Base-by-base conservation (phyloP, 2,329 filamentous ascomycete species). In the Ambrosiella cleistominuta region DNA sequence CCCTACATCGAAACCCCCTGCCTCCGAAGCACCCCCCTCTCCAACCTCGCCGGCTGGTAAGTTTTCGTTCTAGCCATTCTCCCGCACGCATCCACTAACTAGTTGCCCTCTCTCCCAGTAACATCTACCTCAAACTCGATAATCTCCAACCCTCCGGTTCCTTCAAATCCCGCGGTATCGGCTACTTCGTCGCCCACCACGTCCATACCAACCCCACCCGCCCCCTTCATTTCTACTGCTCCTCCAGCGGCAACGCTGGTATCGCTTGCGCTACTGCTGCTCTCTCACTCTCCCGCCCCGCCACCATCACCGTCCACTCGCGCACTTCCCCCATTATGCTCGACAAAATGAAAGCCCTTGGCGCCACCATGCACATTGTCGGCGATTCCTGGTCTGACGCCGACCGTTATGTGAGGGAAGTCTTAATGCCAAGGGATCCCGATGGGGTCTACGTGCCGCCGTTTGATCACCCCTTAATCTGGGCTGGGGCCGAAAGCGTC, bases 51-150 rank as follows among this genome's bases (percentile, higher is more conserved):
- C 63, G 86, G 85, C 69, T 90, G 85, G 83, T 86, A 70, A 66
- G 76, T 68, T 9, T 17, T 58, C 39, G 13, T 15, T 42, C 11
- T 42, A 3, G n/a, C 39, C 39, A 42, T 49, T 19, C 47, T 11
- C 39, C 54, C 7, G 15, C 8, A 15, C 37, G 7, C 15, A 37
- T 7, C 36, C 13, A 49, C 50, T 19, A 12, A 51, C 17, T 27
- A 19, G 17, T 13, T 40, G n/a, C 7, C 11, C 27, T 40, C 44
- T 19, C 12, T 37, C 8, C 47, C 61, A 75, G 85, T 74, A 81
- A 84, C 71, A 79, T 93, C 70, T 87, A 84, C 68, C 80, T 93
- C 66, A 93, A 93, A 69, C 79, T 91, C 60, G 87, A 93, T 64
- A 86, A 83, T 66, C 75, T 87, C 59, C 88, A 94, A 68, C 88